Evolutionary conservation across 129 eudicot species (phyloP).

Genomic region (Calendula officinalis): DNA sequence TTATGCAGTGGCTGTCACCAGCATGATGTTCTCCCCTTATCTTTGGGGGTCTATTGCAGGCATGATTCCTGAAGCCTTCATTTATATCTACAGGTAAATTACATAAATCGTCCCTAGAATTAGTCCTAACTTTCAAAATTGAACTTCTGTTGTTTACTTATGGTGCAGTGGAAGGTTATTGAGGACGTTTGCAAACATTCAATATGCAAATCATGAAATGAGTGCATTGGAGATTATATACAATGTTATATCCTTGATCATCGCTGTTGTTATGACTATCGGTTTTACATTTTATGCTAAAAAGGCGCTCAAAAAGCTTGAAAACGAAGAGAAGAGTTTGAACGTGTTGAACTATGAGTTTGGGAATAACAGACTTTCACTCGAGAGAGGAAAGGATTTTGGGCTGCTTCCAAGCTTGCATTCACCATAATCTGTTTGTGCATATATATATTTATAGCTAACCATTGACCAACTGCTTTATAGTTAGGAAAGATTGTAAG

Average conservation of each 20-base stretch:
- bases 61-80: constrained; percentile 91
- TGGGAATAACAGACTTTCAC: constrained; percentile 48
- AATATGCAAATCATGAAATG: constrained; percentile 67
- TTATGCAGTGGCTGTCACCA: constrained; percentile 83
- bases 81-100: constrained; percentile 74
- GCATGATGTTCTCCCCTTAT: constrained; percentile 82
- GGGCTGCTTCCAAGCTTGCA: constrained; percentile 31
- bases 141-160: constrained; percentile 4
- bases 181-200: constrained; percentile 78
- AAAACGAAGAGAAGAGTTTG: constrained; percentile 39
- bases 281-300: constrained; percentile 71
- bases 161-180: constrained; percentile 90
- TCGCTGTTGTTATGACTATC: constrained; percentile 55
- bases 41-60: constrained; percentile 82
- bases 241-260: constrained; percentile 69
- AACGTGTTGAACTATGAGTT: constrained; percentile 28
- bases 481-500: constrained; percentile 22
- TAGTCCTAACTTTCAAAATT: too few relatives aligned
- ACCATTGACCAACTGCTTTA: constrained; percentile 22
- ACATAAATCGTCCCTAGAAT: too few relatives aligned
- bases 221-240: constrained; percentile 71
- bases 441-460: constrained; percentile 12
- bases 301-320: constrained; percentile 54
- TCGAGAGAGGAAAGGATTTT: constrained; percentile 54
- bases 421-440: constrained; percentile 22